These are phyloP conservation scores for Cordyceps cateniannulata DNA, from an alignment of 2,329 filamentous ascomycete genomes.

Conservation along the genomic window DNA sequence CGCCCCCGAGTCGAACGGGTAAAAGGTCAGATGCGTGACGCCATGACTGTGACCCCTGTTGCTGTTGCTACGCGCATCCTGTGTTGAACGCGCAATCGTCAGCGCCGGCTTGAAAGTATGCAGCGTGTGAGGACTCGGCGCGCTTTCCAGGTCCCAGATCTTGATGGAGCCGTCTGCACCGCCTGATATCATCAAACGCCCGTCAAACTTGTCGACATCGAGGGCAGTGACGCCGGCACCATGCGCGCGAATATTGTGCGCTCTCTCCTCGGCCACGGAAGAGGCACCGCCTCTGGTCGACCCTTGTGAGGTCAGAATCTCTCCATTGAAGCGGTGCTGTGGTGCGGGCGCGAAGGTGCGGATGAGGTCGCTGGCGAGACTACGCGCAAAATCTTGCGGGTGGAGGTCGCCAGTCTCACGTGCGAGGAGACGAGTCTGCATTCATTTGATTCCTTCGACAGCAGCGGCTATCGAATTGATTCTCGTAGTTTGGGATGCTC, in stretches of 20 bases:
- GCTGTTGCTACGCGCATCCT: constrained; percentile 16
- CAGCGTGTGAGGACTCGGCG: constrained; percentile 35
- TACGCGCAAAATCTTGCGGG: constrained; percentile 57
- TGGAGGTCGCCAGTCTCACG: constrained; percentile 64
- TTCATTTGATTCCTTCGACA: constrained; percentile 31
- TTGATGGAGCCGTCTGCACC: constrained; percentile 79
- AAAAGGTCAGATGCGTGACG: constrained; percentile 71
- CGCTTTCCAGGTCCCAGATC: constrained; percentile 77
- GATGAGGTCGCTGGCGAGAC: constrained; percentile 59
- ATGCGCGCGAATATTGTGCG: constrained; percentile 55
- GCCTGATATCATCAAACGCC: constrained; percentile 70
- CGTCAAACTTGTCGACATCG: constrained; percentile 76
- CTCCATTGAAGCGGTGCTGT: constrained; percentile 63
- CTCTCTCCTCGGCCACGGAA: constrained; percentile 22
- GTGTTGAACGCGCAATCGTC: constrained; percentile 38
- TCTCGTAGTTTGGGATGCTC: neutral
- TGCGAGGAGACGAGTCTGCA: constrained; percentile 72
- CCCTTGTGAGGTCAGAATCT: constrained; percentile 15
- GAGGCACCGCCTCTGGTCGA: constrained; percentile 11
- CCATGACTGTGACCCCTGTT: constrained; percentile 55
- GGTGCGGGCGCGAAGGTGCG: constrained; percentile 62
- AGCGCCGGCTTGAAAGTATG: constrained; percentile 50
- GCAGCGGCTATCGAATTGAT: neutral
- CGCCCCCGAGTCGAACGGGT: constrained; percentile 68
- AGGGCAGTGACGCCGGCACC: constrained; percentile 72